These are phyloP conservation scores for Aspergillus campestris DNA, from an alignment of 495 filamentous ascomycete genomes.

Conservation along the genomic window DNA sequence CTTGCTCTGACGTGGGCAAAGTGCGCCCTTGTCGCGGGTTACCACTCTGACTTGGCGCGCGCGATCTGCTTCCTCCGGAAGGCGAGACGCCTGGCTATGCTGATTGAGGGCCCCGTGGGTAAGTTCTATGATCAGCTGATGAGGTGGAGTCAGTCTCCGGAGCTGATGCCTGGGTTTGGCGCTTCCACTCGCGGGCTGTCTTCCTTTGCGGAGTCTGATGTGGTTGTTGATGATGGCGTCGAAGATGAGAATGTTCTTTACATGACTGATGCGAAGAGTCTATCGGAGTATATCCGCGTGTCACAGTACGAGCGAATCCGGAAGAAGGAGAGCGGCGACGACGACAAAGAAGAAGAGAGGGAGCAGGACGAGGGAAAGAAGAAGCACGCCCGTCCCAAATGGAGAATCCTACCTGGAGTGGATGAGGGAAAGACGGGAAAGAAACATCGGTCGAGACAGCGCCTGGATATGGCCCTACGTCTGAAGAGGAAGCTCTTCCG, in stretches of 20 bases:
- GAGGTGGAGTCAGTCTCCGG: background rate
- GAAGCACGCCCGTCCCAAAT: no score
- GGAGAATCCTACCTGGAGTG: background rate
- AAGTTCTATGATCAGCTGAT: background rate
- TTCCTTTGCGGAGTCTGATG: background rate
- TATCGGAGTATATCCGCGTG: background rate
- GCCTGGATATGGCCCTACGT: no score
- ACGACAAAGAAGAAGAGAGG: background rate
- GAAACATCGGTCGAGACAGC: background rate
- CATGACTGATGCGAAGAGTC: background rate
- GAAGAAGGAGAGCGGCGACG: background rate
- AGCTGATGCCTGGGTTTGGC: background rate
- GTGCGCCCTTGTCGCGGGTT: slow-evolving; percentile 9
- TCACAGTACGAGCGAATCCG: background rate
- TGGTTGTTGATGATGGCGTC: background rate
- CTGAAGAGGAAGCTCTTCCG: no score
- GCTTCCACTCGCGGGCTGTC: background rate
- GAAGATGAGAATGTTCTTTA: background rate
- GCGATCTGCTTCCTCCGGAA: slow-evolving; percentile 6
- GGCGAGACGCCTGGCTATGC: background rate
- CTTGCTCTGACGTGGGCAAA: slow-evolving; percentile 5
- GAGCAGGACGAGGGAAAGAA: background rate
- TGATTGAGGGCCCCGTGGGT: background rate
- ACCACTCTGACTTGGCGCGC: slow-evolving; percentile 12
- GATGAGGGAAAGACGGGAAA: background rate